These are phyloP conservation scores for Phylloporus sp. DNA, from an alignment of 768 basidiomycete species.

Conservation along the genomic window DNA sequence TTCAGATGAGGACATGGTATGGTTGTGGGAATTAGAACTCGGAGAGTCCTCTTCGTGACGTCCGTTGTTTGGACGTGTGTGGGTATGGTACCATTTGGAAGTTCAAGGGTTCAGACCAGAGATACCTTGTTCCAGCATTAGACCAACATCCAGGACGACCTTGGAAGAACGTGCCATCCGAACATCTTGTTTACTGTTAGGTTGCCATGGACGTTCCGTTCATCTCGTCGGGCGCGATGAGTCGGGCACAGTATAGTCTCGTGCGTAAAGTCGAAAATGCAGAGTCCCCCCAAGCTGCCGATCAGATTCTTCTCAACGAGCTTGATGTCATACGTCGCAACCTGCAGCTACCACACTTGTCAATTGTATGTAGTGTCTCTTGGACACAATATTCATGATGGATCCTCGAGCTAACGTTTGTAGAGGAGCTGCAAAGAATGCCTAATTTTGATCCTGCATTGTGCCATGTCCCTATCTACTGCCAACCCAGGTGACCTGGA, in stretches of 20 bases:
- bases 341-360: conserved; percentile 47
- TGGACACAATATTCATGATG: not conserved
- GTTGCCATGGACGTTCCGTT: conserved; percentile 73
- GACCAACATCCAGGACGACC: not conserved
- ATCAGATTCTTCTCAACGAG: conserved; percentile 58
- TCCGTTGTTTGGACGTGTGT: too few species aligned
- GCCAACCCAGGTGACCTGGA: conserved; percentile 46
- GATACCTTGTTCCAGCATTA: conserved; percentile 8
- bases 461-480: conserved; percentile 48
- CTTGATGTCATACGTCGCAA: conserved; percentile 52
- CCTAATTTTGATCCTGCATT: conserved; percentile 69
- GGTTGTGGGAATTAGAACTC: conserved; percentile 1
- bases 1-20: conserved; percentile 22
- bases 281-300: conserved; percentile 50
- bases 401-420: conserved; percentile 3
- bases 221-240: conserved; percentile 72
- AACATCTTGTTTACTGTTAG: not conserved
- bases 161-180: not conserved
- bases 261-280: conserved; percentile 71
- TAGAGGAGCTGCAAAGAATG: conserved; percentile 66
- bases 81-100: too few species aligned
- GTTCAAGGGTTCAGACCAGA: conserved; percentile 15
- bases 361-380: conserved; percentile 45
- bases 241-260: conserved; percentile 69
- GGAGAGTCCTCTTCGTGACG: too few species aligned